Conservation (phyloP, 2,329 filamentous ascomycete species). For the Zopfia rhizophila region DNA sequence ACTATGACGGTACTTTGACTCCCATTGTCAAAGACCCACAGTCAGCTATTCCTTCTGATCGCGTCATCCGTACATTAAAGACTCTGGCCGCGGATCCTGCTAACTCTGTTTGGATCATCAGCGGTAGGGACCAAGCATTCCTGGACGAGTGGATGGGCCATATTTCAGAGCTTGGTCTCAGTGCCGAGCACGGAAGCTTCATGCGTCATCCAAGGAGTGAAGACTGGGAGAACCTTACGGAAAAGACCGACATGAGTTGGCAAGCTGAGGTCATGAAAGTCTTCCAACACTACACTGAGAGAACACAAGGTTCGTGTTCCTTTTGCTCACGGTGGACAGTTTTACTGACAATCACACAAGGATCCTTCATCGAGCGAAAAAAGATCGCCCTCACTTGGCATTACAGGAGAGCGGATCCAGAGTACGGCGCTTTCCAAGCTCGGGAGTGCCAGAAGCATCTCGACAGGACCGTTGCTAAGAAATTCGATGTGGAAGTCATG, state of each 20-base stretch:
- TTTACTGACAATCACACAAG: slow-evolving; percentile 55
- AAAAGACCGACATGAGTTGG: slow-evolving; percentile 91
- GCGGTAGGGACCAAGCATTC: slow-evolving; percentile 91
- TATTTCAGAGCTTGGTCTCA: slow-evolving; percentile 88
- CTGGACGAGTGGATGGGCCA: slow-evolving; percentile 92
- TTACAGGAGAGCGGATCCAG: slow-evolving; percentile 89
- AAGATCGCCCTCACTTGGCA: slow-evolving; percentile 97
- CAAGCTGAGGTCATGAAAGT: slow-evolving; percentile 83
- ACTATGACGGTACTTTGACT: slow-evolving; percentile 97
- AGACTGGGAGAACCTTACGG: slow-evolving; percentile 89
- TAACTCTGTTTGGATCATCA: slow-evolving; percentile 98
- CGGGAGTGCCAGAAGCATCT: slow-evolving; percentile 84
- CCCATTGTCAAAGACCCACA: slow-evolving; percentile 92
- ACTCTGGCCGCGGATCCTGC: slow-evolving; percentile 79
- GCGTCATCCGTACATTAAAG: slow-evolving; percentile 82
- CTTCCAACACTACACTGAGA: slow-evolving; percentile 89
- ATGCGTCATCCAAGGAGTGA: slow-evolving; percentile 81
- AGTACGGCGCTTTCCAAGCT: slow-evolving; percentile 82
- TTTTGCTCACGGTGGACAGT: background rate
- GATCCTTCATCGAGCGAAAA: slow-evolving; percentile 93
- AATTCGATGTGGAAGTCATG: slow-evolving; percentile 96
- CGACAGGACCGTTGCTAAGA: slow-evolving; percentile 77
- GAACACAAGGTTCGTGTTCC: slow-evolving; percentile 75
- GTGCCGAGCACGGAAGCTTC: slow-evolving; percentile 96
- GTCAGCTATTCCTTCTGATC: slow-evolving; percentile 86